These are phyloP conservation scores for Tolypocladium tropicale DNA, from an alignment of 2,329 filamentous ascomycete species.

Conservation along the genomic window DNA sequence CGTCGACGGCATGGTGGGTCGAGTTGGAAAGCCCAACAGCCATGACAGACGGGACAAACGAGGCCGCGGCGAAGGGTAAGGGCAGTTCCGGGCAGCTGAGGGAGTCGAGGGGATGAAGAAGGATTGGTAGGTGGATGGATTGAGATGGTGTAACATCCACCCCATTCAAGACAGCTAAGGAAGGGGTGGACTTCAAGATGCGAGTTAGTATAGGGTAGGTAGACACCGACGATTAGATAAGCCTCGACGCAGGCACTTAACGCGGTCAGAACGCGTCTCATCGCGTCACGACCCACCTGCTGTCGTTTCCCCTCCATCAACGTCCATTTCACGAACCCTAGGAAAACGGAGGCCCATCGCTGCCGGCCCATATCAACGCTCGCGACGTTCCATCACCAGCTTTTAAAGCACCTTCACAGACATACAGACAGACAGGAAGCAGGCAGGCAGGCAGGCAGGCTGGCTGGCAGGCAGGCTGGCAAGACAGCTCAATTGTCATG, in stretches of 20 bases:
- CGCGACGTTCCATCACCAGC: neutral
- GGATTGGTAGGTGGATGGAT: neutral
- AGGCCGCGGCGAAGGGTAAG: neutral
- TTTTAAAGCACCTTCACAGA: neutral
- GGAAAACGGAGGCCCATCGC: neutral
- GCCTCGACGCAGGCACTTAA: constrained; percentile 1
- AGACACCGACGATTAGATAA: neutral
- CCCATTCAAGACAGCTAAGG: too few species aligned
- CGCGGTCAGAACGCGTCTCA: constrained; percentile 1
- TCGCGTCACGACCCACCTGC: constrained; percentile 2
- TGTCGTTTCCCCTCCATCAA: neutral
- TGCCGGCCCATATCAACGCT: neutral
- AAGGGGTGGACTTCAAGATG: too few species aligned
- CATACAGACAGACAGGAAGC: neutral
- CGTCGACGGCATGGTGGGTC: constrained; percentile 44
- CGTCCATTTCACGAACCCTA: neutral
- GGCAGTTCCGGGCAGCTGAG: neutral
- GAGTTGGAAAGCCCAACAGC: constrained; percentile 36
- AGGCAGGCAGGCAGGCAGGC: neutral
- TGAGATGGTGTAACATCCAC: too few species aligned
- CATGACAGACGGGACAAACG: constrained; percentile 23
- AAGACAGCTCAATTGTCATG: constrained; percentile 36
- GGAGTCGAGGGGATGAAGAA: neutral
- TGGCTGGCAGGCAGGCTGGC: neutral
- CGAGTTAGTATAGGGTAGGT: neutral